Base-by-base conservation (phyloP, 139 green algal species). In the Edaphochlamys debaryana region DNA sequence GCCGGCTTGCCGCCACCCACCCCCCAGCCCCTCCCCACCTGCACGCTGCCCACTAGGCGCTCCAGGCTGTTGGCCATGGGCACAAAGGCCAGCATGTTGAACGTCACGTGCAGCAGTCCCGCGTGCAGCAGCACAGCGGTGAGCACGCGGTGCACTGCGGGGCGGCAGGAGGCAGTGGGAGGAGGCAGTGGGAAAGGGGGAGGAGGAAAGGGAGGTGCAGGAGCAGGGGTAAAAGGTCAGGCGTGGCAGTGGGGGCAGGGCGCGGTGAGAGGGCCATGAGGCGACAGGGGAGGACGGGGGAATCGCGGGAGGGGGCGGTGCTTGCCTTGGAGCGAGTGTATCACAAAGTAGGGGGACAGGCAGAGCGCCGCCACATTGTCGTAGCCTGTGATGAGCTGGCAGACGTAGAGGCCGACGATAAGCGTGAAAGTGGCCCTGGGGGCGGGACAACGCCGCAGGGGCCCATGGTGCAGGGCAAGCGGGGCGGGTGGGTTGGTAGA, bases 21-120 rank as follows among this genome's bases (percentile, higher is more conserved):
- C 4, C 25, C 4, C 34, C 67, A 6, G 4, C 54, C 23, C 38
- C 67, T 4, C 2, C 41, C 38, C 79, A 91, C 90, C 71, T 92
- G 85, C 19, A 87, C 63, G 22, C 71, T 87, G 54, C 88, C 91
- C 27, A 94, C 64, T 3, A 15, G 27, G n/a, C 90, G 75, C 84
- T 95, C 90, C 58, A 94, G 42, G n/a, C 38, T 48, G 25, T 9
- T n/a, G 67, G 73, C 93, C 42, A 96, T 94, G n/a, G 87, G 91
- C 27, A 95, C 79, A 34, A 96, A 95, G 23, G 94, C 92, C 48
- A 95, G 42, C 91, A 97, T 96, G 89, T 98, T 98, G 71, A 98
- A 93, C 2, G 67, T 79, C 6, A 98, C 4, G 78, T 98, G 94
- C 76, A 73, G 42, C 32, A 73, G 64, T 2, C 76, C 76, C 29